Percentiles rank a stretch among this genome's conserved stretches.
Conservation (phyloP, 306 rosid species). For the Luffa acutangula region DNA sequence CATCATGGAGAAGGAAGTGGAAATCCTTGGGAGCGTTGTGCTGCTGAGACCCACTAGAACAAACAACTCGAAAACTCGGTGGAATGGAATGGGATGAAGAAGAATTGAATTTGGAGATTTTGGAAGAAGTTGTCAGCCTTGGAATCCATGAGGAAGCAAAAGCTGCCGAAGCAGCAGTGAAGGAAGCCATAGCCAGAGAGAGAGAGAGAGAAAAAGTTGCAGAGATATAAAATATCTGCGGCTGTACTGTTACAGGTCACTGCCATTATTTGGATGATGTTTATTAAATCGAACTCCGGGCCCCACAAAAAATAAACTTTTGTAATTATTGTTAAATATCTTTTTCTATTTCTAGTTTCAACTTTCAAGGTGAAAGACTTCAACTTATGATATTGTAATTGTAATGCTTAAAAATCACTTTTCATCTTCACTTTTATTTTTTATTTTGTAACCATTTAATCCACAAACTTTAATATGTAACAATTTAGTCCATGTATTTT, state of each 20-base stretch:
- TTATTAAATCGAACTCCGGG: background rate
- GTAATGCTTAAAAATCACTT: no score
- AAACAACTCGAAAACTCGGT: slow-evolving; percentile 21
- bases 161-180: background rate
- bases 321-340: no score
- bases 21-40: slow-evolving; percentile 22
- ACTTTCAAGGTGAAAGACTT: no score
- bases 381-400: no score
- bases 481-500: no score
- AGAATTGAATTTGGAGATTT: slow-evolving; percentile 27
- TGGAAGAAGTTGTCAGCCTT: slow-evolving; percentile 3
- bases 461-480: no score
- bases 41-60: slow-evolving; percentile 21
- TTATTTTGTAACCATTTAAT: no score
- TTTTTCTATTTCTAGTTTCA: no score
- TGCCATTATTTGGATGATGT: background rate
- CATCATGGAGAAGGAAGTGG: slow-evolving; percentile 58
- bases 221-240: background rate
- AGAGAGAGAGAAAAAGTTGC: background rate
- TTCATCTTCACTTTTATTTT: no score
- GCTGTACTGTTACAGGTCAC: background rate
- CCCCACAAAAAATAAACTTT: background rate
- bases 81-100: slow-evolving; percentile 13
- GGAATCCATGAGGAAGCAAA: background rate
- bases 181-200: background rate